Evolutionary conservation across 495 filamentous ascomycete species (phyloP), one percentile per base, ranked within the genome.

Genomic region (Haplographium delicatum): DNA sequence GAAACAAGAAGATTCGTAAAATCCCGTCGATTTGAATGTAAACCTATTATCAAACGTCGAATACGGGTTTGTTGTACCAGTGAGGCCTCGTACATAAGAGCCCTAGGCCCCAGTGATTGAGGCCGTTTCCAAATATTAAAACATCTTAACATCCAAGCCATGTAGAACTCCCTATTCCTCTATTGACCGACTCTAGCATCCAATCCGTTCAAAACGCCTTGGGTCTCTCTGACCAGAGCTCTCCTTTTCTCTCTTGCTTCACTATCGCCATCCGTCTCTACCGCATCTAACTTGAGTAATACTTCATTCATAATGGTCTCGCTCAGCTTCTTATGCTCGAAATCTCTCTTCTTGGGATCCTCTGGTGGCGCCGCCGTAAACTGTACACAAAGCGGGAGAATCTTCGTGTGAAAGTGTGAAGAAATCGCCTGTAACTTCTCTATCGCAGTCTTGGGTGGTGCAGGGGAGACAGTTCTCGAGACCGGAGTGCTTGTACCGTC

Each of bases 221-320:
- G 89, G 4, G 84, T 81, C 60, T 89, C 80, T 52, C 71, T 80
- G 35, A 96, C 86, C 22, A 95, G 68, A 5, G 83, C 85, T 63
- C 84, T 86, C 59, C 91, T 75, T 58, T 73, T 77, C 37, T 69
- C 71, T 37, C 91, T 76, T 30, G 80, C 77, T 7, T 77, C 78
- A 16, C 66, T 72, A 56, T 91, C 76, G 5, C 79, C 81, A 16
- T 83, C 78, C 2, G 81, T 84, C 47, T 91, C 88, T 22, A 96
- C 83, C 11, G 74, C 83, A 70, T 96, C 91, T 22, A 91, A 72
- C 68, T 94, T 96, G 58, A 98, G 57, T 50, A 96, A 54, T 5
- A 91, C 76, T 62, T 96, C 87, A 43, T 80, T 75, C 72, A 97
- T 69, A 46, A 96, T 84, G 3, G 81, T 88, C 72, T 96, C 93